A percentile compares a stretch with the other conserved stretches of the same genome.
phyloP scores from a whole-genome alignment of 257 asterid genomes.

The Henckelia pumila region DNA sequence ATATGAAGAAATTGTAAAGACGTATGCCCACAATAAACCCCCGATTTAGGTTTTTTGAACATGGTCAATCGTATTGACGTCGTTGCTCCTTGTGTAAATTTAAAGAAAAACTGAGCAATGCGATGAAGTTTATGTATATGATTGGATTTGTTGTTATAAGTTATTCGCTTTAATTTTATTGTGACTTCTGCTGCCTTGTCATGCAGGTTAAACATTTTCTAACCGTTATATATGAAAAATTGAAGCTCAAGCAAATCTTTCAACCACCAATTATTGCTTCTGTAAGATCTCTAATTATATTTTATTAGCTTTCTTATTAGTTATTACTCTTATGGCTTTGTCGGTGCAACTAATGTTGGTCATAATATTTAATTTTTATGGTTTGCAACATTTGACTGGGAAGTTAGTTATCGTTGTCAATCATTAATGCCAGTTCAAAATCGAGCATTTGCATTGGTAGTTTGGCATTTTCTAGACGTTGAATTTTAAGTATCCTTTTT shows the following conservation, averaged over 20 bases:
- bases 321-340: background rate
- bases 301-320: background rate
- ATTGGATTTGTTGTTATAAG: background rate
- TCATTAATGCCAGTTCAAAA: background rate
- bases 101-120: constrained; percentile 15
- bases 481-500: background rate
- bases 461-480: background rate
- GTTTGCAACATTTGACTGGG: background rate
- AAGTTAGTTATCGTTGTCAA: constrained; percentile 3
- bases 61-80: constrained; percentile 8
- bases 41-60: background rate
- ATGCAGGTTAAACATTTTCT: constrained; percentile 68
- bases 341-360: background rate
- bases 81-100: background rate
- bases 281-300: constrained; percentile 47
- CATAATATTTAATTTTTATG: background rate
- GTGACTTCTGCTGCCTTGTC: constrained; percentile 16
- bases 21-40: background rate
- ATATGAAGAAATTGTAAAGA: constrained; percentile 11
- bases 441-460: background rate
- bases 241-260: constrained; percentile 91
- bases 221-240: constrained; percentile 65
- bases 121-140: constrained; percentile 11
- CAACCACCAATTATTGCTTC: constrained; percentile 99
- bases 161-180: constrained; percentile 12